These are phyloP conservation scores for Parathielavia appendiculata DNA, from an alignment of 495 filamentous ascomycete genomes.

Conservation along the genomic window DNA sequence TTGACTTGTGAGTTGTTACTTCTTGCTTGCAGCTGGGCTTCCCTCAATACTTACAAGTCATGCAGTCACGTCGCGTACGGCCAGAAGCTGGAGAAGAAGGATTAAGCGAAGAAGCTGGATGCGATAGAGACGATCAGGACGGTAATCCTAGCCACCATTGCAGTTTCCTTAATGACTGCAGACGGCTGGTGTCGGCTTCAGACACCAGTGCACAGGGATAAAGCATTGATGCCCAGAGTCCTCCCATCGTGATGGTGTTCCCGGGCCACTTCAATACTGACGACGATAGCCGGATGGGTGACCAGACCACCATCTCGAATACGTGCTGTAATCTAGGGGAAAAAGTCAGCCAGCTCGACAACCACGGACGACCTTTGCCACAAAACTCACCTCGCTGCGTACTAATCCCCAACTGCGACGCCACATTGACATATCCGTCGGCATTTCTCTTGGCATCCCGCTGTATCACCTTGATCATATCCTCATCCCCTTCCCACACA, in stretches of 20 bases:
- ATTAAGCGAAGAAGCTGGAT: too few species aligned
- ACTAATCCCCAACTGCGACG: constrained; percentile 56
- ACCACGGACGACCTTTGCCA: not conserved
- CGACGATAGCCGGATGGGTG: constrained; percentile 15
- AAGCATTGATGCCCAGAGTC: too few species aligned
- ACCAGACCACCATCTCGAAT: constrained; percentile 26
- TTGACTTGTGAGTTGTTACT: constrained; percentile 13
- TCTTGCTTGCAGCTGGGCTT: too few species aligned
- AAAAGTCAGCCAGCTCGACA: not conserved
- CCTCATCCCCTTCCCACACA: constrained; percentile 54
- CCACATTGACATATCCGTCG: constrained; percentile 67
- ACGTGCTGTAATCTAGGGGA: constrained; percentile 20
- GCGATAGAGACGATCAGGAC: too few species aligned
- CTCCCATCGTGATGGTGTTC: too few species aligned
- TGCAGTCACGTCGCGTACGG: too few species aligned
- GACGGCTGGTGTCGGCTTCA: too few species aligned
- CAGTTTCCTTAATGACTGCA: too few species aligned
- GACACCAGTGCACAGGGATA: too few species aligned
- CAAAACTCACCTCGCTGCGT: constrained; percentile 44
- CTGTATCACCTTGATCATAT: constrained; percentile 44
- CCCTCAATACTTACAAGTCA: not conserved
- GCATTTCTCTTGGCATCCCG: constrained; percentile 35
- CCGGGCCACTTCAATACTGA: constrained; percentile 4
- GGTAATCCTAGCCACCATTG: too few species aligned
- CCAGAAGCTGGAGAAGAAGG: too few species aligned